phyloP scores from a whole-genome alignment of 2,329 filamentous ascomycete genomes.

The Penicillium sp. region DNA sequence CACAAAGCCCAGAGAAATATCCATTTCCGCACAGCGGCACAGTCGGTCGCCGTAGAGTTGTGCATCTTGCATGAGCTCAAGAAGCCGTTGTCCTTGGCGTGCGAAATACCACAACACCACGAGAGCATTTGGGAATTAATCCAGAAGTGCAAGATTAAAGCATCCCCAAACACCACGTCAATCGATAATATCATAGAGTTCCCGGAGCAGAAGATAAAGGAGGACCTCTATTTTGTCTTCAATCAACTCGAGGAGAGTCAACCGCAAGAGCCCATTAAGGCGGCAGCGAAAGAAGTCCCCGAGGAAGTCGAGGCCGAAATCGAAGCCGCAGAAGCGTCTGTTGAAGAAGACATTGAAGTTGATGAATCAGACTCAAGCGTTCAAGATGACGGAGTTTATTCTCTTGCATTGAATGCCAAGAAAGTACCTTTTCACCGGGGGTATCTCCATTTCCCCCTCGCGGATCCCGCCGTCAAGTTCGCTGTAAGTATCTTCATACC shows the following conservation, averaged over 20 bases:
- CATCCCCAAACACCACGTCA: conserved; percentile 17
- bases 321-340: neutral
- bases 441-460: conserved; percentile 58
- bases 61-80: conserved; percentile 46
- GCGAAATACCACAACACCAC: conserved; percentile 29
- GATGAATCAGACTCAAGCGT: neutral
- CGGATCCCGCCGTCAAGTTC: conserved; percentile 63
- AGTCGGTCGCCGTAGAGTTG: conserved; percentile 56
- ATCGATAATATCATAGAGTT: conserved; percentile 30
- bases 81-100: conserved; percentile 32
- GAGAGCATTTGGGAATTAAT: conserved; percentile 29
- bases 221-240: conserved; percentile 33
- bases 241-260: conserved; percentile 29
- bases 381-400: neutral
- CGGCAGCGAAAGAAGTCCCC: neutral
- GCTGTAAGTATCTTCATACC: conserved; percentile 54
- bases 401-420: neutral
- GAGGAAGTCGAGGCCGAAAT: neutral
- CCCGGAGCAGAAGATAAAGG: conserved; percentile 26
- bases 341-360: neutral
- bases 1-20: conserved; percentile 32
- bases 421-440: conserved; percentile 33
- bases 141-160: conserved; percentile 28
- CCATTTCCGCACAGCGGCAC: conserved; percentile 43
- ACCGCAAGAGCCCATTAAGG: conserved; percentile 12